Evolutionary conservation across 106 monocot genomes (phyloP), one percentile per base, ranked within the genome.

Genomic region (Dendrobium huoshanense): DNA sequence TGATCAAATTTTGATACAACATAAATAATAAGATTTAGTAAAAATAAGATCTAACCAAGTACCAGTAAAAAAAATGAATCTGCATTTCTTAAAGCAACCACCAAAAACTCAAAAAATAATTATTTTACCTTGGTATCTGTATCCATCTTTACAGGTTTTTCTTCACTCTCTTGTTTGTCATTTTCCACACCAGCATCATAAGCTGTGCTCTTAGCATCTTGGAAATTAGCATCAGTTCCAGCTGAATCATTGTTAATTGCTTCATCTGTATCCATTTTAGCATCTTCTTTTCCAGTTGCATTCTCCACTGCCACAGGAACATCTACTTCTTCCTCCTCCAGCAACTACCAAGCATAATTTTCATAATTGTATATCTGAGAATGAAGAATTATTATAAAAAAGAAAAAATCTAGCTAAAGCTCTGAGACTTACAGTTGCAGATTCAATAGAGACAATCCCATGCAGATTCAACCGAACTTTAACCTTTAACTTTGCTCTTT

Each of bases 261-360:
- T 72, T 91, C 95, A 87, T 94, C 97, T 7, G 88, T 88, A 3
- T 94, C 97, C 94, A 92, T 94, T 45, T 89, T 91, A 37, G 85
- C 43, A 75, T 80, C 67, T 73, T 91, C 93, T 79, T 89, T 91
- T 33, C 70, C 17, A 31, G 29, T 25, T 10, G 89, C 92, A 67
- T 86, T 83, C 73, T 68, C 67, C 77, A 80, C 58, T 59, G 90
- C 77, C 24, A 95, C 88, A 11, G 94, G 92, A 75, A 94, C 91
- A 25, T 99, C 92, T 55, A 87, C 81, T 77, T 91, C 95, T 59
- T 95, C 98, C 83, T 98, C 98, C 82, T 93, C 98, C 78, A 95
- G 51, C 84, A 99, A 84, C 98, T 99, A 80, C 9, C 79, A 27
- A 44, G 41, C 31, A 74, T 43, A 8, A 74, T 74, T 44, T 43